A percentile compares a stretch with the other conserved stretches of the same genome.
These are phyloP conservation scores for Corylus americana DNA, from an alignment of 306 rosid species.

Conservation along the genomic window DNA sequence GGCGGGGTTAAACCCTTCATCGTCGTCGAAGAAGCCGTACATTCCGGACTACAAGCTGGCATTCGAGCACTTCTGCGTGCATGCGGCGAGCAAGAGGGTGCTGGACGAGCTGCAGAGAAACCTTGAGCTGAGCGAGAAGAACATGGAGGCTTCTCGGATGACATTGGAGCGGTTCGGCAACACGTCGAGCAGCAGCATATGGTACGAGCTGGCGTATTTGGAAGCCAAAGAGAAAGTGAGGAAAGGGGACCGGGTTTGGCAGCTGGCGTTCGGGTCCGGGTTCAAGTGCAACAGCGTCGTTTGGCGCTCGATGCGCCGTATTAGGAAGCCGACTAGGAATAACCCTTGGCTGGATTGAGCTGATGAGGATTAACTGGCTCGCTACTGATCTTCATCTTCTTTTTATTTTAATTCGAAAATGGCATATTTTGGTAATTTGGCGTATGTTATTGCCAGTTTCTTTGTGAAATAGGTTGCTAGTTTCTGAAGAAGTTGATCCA, in stretches of 20 bases:
- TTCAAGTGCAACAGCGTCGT: constrained; percentile 91
- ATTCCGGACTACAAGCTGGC: constrained; percentile 93
- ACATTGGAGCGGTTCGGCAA: constrained; percentile 88
- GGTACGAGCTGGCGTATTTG: constrained; percentile 93
- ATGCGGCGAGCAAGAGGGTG: constrained; percentile 77
- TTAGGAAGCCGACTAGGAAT: constrained; percentile 54
- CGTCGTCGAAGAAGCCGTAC: constrained; percentile 62
- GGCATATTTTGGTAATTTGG: too few species aligned
- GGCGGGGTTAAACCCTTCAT: constrained; percentile 3
- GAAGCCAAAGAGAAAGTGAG: constrained; percentile 79
- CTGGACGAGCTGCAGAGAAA: constrained; percentile 85
- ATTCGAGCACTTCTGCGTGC: constrained; percentile 91
- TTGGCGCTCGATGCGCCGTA: constrained; percentile 71
- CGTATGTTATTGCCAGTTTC: too few species aligned
- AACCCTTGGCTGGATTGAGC: constrained; percentile 77
- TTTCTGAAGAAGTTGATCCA: too few species aligned
- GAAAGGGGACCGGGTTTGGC: constrained; percentile 91
- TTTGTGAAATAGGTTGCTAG: too few species aligned
- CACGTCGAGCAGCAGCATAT: constrained; percentile 94
- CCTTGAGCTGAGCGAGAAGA: constrained; percentile 73
- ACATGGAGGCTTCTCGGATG: constrained; percentile 90
- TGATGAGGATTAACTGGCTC: too few species aligned
- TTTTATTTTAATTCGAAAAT: too few species aligned
- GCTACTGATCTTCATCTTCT: too few species aligned
- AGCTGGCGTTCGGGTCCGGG: constrained; percentile 90